Percentiles rank a stretch among this genome's conserved stretches.
Conservation (phyloP, 2,329 filamentous ascomycete species). For the Colletotrichum orchidophilum region DNA sequence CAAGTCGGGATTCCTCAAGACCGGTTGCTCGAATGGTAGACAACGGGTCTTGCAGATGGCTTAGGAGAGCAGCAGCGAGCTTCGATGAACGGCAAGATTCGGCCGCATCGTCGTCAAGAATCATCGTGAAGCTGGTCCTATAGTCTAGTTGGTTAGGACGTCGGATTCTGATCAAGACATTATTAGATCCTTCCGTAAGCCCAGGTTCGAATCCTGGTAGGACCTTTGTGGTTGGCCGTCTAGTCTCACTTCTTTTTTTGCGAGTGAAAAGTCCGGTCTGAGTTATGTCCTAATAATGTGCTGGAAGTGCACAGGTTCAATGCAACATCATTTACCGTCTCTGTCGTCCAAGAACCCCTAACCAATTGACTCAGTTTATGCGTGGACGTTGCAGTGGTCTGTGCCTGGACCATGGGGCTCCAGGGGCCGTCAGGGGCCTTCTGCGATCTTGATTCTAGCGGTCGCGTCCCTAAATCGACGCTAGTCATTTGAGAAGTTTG, state of each 20-base stretch:
- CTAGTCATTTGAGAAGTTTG: constrained; percentile 1
- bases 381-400: neutral
- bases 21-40: neutral
- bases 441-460: constrained; percentile 16
- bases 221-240: neutral
- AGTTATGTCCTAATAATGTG: too few relatives aligned
- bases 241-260: neutral
- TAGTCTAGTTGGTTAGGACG: constrained; percentile 33
- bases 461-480: constrained; percentile 7
- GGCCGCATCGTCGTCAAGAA: neutral
- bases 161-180: constrained; percentile 22
- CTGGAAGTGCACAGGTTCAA: neutral
- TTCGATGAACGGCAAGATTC: neutral
- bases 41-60: neutral
- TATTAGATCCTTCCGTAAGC: constrained; percentile 20
- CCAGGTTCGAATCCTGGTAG: constrained; percentile 31
- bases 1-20: too few relatives aligned
- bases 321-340: neutral
- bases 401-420: neutral
- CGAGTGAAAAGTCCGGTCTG: too few relatives aligned
- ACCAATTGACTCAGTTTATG: too few relatives aligned
- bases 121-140: neutral
- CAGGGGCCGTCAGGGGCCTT: neutral
- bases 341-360: too few relatives aligned
- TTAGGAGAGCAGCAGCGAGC: neutral